Conservation (phyloP, 345 rosid genomes). For the Gossypium turneri region DNA sequence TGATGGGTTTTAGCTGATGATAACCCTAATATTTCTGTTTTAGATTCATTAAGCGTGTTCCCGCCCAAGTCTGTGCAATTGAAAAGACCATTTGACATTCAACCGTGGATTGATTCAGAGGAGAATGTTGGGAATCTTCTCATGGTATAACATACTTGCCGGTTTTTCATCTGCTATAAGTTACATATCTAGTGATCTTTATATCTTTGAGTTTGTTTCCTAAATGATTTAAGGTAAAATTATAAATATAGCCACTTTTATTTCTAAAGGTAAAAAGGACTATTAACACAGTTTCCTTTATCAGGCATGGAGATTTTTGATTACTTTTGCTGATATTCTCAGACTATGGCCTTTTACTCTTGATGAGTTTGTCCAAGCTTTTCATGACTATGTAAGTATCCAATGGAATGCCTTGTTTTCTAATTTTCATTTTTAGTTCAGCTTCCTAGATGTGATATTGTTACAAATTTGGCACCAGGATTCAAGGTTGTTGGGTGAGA, state of each 20-base stretch:
- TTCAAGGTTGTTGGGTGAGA: constrained; percentile 91
- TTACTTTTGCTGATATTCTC: constrained; percentile 83
- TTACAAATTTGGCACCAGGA: constrained; percentile 51
- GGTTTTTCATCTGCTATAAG: background rate
- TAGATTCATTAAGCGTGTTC: constrained; percentile 68
- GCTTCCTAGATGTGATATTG: constrained; percentile 17
- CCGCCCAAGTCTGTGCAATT: constrained; percentile 68
- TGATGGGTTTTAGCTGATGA: background rate
- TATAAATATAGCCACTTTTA: background rate
- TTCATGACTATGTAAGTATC: constrained; percentile 86
- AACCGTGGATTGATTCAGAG: constrained; percentile 86
- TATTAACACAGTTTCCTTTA: constrained; percentile 20
- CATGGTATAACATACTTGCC: constrained; percentile 58
- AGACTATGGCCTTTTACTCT: constrained; percentile 98
- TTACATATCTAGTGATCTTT: background rate
- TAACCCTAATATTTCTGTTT: constrained; percentile 21
- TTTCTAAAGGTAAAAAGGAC: constrained; percentile 3
- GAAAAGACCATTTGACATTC: constrained; percentile 69
- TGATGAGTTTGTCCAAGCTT: constrained; percentile 93
- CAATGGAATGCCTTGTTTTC: background rate
- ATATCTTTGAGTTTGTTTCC: background rate
- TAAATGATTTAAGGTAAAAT: constrained; percentile 3
- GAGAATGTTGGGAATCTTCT: constrained; percentile 86
- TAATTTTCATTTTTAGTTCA: constrained; percentile 10
- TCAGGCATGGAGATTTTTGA: constrained; percentile 96